phyloP scores from a whole-genome alignment of 306 rosid genomes.

The Prunus fruticosa region DNA sequence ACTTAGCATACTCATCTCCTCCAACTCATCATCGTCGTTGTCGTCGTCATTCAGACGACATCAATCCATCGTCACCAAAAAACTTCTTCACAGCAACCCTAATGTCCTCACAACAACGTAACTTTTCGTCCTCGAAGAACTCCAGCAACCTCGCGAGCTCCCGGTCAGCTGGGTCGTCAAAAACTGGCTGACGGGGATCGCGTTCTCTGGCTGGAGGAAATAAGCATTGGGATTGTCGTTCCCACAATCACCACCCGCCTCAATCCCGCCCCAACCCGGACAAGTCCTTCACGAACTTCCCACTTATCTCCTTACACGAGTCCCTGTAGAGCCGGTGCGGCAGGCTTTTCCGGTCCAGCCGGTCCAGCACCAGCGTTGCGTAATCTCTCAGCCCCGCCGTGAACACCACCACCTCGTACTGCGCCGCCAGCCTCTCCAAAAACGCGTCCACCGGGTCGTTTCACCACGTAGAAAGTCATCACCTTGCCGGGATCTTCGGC shows the following conservation, averaged over 20 bases:
- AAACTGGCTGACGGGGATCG: conserved; percentile 54
- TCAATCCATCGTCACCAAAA: background rate
- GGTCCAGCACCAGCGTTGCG: conserved; percentile 70
- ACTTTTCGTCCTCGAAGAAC: conserved; percentile 38
- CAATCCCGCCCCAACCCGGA: conserved; percentile 59
- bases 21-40: background rate
- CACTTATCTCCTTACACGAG: conserved; percentile 55
- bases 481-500: conserved; percentile 58
- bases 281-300: conserved; percentile 75
- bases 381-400: conserved; percentile 81
- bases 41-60: background rate
- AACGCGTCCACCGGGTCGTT: conserved; percentile 78
- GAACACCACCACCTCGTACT: conserved; percentile 77
- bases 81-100: conserved; percentile 63
- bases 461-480: conserved; percentile 67
- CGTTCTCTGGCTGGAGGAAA: conserved; percentile 65
- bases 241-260: conserved; percentile 64
- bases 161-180: conserved; percentile 46
- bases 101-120: conserved; percentile 55
- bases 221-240: conserved; percentile 82
- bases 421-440: conserved; percentile 43
- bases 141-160: conserved; percentile 53
- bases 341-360: conserved; percentile 47
- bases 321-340: conserved; percentile 76
- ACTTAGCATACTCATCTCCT: background rate